Percentiles rank a stretch among this genome's conserved stretches.
phyloP scores from a whole-genome alignment of 225 moss, liverwort and hornwort species.

The Neckera pumila region DNA sequence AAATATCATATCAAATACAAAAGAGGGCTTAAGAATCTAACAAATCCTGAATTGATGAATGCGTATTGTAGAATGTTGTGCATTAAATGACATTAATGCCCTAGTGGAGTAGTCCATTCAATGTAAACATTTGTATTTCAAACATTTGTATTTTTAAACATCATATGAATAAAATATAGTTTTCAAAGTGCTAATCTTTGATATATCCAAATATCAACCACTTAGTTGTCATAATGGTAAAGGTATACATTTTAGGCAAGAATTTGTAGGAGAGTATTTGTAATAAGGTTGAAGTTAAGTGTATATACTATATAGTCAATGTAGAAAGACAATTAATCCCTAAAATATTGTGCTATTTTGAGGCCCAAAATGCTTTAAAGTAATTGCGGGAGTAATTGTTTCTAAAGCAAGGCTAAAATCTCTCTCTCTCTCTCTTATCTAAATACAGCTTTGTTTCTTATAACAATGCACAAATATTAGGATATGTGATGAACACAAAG shows the following conservation, averaged over 20 bases:
- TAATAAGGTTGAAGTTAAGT: not conserved
- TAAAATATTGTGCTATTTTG: not conserved
- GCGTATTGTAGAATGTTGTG: too few species aligned
- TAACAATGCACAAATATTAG: too few species aligned
- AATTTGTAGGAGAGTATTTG: not conserved
- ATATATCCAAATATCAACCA: not conserved
- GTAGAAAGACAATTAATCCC: not conserved
- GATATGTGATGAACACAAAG: too few species aligned
- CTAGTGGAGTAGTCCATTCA: not conserved
- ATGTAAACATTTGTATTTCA: not conserved
- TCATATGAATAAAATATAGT: not conserved
- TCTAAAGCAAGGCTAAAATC: not conserved
- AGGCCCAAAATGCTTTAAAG: not conserved
- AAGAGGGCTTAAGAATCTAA: not conserved
- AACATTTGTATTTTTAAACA: not conserved
- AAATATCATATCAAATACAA: too few species aligned
- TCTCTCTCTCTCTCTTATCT: not conserved
- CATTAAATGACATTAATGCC: not conserved
- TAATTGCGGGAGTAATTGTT: too few species aligned
- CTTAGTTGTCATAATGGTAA: rapidly evolving
- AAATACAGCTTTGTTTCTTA: too few species aligned
- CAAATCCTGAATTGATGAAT: rapidly evolving
- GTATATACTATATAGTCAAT: too few species aligned
- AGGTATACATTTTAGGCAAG: not conserved
- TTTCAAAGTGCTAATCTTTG: not conserved